Percentiles rank a stretch among this genome's conserved stretches.
Conservation (phyloP, 352 stramenopile genomes). For the Phytophthora tentaculata region DNA sequence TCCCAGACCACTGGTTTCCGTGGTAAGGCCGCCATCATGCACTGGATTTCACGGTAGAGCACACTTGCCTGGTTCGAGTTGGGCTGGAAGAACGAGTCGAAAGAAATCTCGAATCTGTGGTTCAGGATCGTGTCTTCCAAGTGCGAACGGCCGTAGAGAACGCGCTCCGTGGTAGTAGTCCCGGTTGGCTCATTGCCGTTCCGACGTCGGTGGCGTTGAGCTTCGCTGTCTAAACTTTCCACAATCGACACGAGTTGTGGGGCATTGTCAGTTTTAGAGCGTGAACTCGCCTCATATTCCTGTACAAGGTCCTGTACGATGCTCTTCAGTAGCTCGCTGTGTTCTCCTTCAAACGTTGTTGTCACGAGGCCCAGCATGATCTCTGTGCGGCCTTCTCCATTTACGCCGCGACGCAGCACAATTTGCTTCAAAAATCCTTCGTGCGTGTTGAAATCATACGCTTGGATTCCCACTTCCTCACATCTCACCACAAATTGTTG, state of each 20-base stretch:
- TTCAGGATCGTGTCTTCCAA: constrained; percentile 68
- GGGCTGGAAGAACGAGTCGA: constrained; percentile 84
- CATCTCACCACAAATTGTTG: constrained; percentile 37
- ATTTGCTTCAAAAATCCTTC: constrained; percentile 73
- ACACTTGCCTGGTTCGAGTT: constrained; percentile 65
- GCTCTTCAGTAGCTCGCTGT: constrained; percentile 36
- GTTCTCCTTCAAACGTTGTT: constrained; percentile 45
- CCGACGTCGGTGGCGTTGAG: constrained; percentile 46
- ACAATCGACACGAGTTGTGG: constrained; percentile 63
- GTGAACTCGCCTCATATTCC: constrained; percentile 19
- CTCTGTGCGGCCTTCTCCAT: constrained; percentile 32
- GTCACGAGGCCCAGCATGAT: constrained; percentile 78
- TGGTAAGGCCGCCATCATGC: constrained; percentile 31
- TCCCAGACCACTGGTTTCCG: constrained; percentile 75
- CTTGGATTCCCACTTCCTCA: constrained; percentile 36
- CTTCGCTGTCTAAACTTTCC: constrained; percentile 66
- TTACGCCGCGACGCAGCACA: constrained; percentile 59
- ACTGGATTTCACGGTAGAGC: constrained; percentile 64
- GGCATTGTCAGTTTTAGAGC: not conserved
- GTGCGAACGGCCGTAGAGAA: constrained; percentile 55
- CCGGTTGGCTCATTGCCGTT: not conserved
- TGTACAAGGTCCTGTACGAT: constrained; percentile 43
- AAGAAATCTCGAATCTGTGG: constrained; percentile 68
- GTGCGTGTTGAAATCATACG: constrained; percentile 71
- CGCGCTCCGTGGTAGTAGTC: constrained; percentile 1